These are phyloP conservation scores for Acorus gramineus DNA, from an alignment of 106 monocot species.

Conservation along the genomic window DNA sequence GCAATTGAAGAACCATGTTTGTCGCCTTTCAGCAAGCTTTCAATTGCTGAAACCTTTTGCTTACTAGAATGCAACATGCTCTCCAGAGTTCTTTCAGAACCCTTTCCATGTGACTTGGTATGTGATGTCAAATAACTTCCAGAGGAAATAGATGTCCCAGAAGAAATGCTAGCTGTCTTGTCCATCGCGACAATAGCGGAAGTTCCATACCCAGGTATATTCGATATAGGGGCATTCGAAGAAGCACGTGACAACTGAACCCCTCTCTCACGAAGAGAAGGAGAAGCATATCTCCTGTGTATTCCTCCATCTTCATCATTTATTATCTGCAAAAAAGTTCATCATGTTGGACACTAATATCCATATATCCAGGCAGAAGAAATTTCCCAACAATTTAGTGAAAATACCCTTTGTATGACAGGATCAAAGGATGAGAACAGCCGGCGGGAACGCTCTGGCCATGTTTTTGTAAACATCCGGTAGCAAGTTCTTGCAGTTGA, in stretches of 20 bases:
- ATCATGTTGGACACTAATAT: neutral
- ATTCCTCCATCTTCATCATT: slow-evolving; percentile 97
- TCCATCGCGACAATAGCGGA: slow-evolving; percentile 97
- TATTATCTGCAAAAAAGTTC: slow-evolving; percentile 38
- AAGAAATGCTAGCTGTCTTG: slow-evolving; percentile 48
- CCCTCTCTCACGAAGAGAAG: slow-evolving; percentile 78
- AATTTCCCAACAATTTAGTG: too few species aligned
- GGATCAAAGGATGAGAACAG: slow-evolving; percentile 84
- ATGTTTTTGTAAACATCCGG: slow-evolving; percentile 91
- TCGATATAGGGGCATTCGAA: slow-evolving; percentile 33
- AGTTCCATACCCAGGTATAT: slow-evolving; percentile 73
- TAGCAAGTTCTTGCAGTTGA: slow-evolving; percentile 89
- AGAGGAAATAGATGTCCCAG: slow-evolving; percentile 52
- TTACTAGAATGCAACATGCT: slow-evolving; percentile 87
- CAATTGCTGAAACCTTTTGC: slow-evolving; percentile 96
- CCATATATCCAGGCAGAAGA: neutral
- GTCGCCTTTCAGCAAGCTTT: slow-evolving; percentile 85
- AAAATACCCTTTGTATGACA: slow-evolving; percentile 82
- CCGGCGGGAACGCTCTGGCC: slow-evolving; percentile 92
- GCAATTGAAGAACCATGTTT: slow-evolving; percentile 39
- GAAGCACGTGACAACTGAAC: slow-evolving; percentile 35
- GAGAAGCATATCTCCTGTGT: slow-evolving; percentile 94
- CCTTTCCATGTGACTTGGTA: slow-evolving; percentile 40
- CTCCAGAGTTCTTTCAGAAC: slow-evolving; percentile 83
- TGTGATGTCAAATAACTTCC: slow-evolving; percentile 40